phyloP scores from a whole-genome alignment of 495 filamentous ascomycete species.

The Aspergillus indologenus region DNA sequence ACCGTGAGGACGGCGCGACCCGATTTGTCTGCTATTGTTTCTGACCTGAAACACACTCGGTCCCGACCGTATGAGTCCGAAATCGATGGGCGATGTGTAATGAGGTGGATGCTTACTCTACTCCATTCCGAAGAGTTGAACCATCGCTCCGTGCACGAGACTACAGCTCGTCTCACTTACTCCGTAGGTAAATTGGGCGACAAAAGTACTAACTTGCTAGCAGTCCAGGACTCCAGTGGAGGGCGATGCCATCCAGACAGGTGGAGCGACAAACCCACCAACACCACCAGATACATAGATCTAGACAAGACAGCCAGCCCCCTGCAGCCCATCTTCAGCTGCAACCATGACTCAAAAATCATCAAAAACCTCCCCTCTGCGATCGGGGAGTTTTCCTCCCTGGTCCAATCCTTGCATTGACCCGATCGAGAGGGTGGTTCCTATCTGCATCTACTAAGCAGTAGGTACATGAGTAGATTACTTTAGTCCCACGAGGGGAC shows the following conservation, averaged over 20 bases:
- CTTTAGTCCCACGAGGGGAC: not conserved
- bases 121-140: not conserved
- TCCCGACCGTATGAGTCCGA: not conserved
- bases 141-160: not conserved
- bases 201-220: not conserved
- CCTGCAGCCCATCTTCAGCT: not conserved
- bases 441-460: not conserved
- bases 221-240: too few relatives aligned
- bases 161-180: not conserved
- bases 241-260: not conserved
- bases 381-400: not conserved
- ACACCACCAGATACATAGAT: not conserved
- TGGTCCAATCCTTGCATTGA: not conserved
- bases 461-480: too few relatives aligned
- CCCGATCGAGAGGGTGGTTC: not conserved
- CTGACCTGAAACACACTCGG: not conserved
- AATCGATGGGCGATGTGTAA: not conserved
- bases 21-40: not conserved
- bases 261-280: not conserved
- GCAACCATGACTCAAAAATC: not conserved
- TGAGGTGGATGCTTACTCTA: not conserved
- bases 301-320: not conserved
- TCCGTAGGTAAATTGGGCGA: not conserved
- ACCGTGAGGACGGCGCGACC: not conserved
- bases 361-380: not conserved